Conservation (phyloP, 306 rosid species). For the Ochetophila trinervis region DNA sequence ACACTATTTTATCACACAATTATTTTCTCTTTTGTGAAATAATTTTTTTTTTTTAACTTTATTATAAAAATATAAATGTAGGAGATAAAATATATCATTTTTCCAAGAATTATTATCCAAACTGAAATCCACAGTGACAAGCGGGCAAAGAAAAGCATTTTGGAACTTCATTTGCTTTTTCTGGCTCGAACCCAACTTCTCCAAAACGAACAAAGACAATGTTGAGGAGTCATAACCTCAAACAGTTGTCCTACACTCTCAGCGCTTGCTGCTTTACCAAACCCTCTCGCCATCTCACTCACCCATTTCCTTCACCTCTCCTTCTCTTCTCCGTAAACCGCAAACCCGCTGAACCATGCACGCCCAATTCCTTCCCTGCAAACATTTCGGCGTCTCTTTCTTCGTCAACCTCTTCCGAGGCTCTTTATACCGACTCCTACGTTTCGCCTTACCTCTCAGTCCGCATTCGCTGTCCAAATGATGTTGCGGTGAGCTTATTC, state of each 20-base stretch:
- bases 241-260: slow-evolving; percentile 34
- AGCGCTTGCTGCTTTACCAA: slow-evolving; percentile 20
- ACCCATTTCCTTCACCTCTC: slow-evolving; percentile 18
- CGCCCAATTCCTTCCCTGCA: slow-evolving; percentile 19
- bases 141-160: too few species aligned
- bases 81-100: too few species aligned
- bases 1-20: too few species aligned
- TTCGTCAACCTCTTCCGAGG: slow-evolving; percentile 9
- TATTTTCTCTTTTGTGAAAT: too few species aligned
- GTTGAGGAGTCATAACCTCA: slow-evolving; percentile 38
- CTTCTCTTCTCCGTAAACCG: slow-evolving; percentile 23
- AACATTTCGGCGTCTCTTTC: slow-evolving; percentile 36
- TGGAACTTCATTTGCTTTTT: too few species aligned
- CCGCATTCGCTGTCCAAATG: slow-evolving; percentile 59
- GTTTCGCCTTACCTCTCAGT: slow-evolving; percentile 51
- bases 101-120: too few species aligned
- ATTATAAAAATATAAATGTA: too few species aligned
- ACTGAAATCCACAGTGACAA: too few species aligned
- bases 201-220: slow-evolving; percentile 7
- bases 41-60: too few species aligned
- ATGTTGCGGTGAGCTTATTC: slow-evolving; percentile 45
- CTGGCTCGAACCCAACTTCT: too few species aligned
- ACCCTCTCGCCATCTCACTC: slow-evolving; percentile 27
- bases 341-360: slow-evolving; percentile 21
- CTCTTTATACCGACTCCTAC: slow-evolving; percentile 19